Evolutionary conservation across 345 rosid species (phyloP).

Genomic region (Lumnitzera racemosa): DNA sequence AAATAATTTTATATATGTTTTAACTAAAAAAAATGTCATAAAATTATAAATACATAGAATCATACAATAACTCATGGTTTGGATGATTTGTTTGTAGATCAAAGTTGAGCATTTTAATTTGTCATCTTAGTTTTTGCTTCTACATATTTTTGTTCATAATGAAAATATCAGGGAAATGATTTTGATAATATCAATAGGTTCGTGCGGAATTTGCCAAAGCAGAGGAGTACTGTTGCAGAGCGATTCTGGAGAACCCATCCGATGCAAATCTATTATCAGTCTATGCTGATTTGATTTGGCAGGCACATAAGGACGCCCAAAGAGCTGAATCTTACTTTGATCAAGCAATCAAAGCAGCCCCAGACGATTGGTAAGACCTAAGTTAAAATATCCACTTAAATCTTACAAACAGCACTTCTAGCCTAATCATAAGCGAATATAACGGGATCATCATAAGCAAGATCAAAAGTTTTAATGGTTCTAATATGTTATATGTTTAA

Average conservation of each 20-base stretch:
- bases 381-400: neutral
- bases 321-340: conserved; percentile 49
- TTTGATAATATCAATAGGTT: conserved; percentile 19
- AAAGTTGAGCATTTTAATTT: too few relatives aligned
- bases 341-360: conserved; percentile 53
- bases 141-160: too few relatives aligned
- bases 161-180: too few relatives aligned
- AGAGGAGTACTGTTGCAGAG: conserved; percentile 57
- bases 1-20: too few relatives aligned
- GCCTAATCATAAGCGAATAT: neutral
- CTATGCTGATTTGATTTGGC: conserved; percentile 60
- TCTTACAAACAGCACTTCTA: neutral
- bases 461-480: too few relatives aligned
- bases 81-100: too few relatives aligned
- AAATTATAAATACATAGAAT: too few relatives aligned
- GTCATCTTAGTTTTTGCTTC: too few relatives aligned
- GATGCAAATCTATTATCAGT: conserved; percentile 52
- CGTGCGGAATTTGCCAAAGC: conserved; percentile 50
- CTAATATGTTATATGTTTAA: too few relatives aligned
- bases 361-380: conserved; percentile 46
- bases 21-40: too few relatives aligned
- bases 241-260: conserved; percentile 49
- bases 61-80: too few relatives aligned
- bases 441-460: too few relatives aligned
- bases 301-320: conserved; percentile 32